These are phyloP conservation scores for Lupinus albus DNA, from an alignment of 306 rosid genomes.

Conservation along the genomic window DNA sequence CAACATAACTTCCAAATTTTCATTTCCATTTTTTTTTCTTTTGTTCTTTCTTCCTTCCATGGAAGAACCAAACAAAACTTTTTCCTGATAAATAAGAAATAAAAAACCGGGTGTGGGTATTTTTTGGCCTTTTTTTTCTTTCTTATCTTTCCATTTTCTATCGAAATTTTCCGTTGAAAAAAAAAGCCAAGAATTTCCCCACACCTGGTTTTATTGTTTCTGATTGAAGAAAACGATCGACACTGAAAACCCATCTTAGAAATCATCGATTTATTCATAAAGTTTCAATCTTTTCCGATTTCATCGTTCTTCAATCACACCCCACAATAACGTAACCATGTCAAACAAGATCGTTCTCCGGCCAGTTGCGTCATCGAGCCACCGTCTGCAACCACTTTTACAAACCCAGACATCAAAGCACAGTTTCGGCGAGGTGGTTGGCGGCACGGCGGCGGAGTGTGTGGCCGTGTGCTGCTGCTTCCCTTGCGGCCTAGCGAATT, in stretches of 20 bases:
- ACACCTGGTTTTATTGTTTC: not conserved
- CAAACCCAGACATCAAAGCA: slow-evolving; percentile 9
- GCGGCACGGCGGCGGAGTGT: slow-evolving; percentile 82
- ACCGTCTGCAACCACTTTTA: slow-evolving; percentile 51
- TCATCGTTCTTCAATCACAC: not conserved
- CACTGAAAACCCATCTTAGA: slow-evolving; percentile 24
- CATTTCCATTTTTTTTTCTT: not conserved
- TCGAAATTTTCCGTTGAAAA: not conserved
- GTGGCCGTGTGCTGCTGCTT: slow-evolving; percentile 83
- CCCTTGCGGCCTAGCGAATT: slow-evolving; percentile 60
- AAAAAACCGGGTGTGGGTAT: not conserved
- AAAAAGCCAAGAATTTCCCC: not conserved
- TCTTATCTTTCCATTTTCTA: not conserved
- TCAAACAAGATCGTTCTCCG: slow-evolving; percentile 50
- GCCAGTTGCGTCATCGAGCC: slow-evolving; percentile 29
- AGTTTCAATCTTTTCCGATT: slow-evolving; percentile 22
- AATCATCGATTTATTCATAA: not conserved
- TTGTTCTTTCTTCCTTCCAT: not conserved
- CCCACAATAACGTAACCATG: slow-evolving; percentile 20
- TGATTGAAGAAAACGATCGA: not conserved
- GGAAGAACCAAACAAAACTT: not conserved
- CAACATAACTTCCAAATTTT: too few species aligned
- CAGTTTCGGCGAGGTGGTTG: slow-evolving; percentile 67
- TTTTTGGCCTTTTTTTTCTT: too few species aligned
- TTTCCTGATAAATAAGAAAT: too few species aligned